phyloP scores from a whole-genome alignment of 495 filamentous ascomycete species.

The Tuber umbilicatum region DNA sequence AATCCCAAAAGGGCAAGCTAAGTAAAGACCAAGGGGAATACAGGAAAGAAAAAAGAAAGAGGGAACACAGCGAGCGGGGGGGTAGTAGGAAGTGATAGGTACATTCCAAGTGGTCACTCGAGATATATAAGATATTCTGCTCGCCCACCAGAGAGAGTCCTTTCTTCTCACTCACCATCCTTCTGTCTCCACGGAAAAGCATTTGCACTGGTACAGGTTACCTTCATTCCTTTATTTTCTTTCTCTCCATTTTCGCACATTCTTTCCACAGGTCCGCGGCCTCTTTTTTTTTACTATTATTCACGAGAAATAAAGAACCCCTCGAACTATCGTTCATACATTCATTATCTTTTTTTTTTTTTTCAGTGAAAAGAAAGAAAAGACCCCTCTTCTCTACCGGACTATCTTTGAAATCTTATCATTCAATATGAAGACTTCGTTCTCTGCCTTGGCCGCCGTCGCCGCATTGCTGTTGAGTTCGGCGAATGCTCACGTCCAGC shows the following conservation, averaged over 20 bases:
- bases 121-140: neutral
- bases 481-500: neutral
- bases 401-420: neutral
- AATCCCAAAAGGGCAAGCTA: neutral
- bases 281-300: slow-evolving; percentile 1
- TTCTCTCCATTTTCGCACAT: neutral
- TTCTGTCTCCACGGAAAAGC: neutral
- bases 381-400: neutral
- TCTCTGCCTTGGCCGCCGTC: neutral
- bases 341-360: neutral
- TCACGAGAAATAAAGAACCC: neutral
- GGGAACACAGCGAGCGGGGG: neutral
- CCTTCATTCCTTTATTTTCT: slow-evolving; percentile 4
- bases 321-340: neutral
- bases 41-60: neutral
- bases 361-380: neutral
- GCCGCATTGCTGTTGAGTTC: neutral
- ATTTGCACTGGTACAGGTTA: slow-evolving; percentile 1
- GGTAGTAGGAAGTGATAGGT: neutral
- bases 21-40: neutral
- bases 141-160: neutral
- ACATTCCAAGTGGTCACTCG: neutral
- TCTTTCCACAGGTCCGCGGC: neutral
- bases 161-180: neutral
- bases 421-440: neutral